Base-by-base conservation (phyloP, 1,139 yeast species). In the Suhomyces taliae region DNA sequence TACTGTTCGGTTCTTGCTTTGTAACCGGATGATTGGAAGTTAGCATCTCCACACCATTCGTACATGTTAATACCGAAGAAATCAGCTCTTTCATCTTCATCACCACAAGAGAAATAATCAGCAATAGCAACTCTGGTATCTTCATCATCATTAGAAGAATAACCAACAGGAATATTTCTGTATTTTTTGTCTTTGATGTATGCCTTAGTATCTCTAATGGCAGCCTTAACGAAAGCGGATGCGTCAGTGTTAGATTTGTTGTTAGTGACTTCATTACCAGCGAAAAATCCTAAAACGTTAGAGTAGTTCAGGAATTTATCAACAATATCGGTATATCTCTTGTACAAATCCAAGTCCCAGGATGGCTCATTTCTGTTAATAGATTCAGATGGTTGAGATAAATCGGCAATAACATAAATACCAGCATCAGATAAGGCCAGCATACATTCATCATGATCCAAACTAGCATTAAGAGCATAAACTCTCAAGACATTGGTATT, bases 41-140 rank as follows among this genome's bases (percentile, higher is more conserved):
- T 74, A 15, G 79, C 64, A 42, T 91, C 87, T 12, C 90, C 87
- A 68, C 97, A 90, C 97, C 97, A 85, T 65, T 87, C 90, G 67
- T 90, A 90, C 57, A 93, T 87, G 74, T 91, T 90, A 60, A 91
- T 80, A 45, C 97, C 97, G 61, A 88, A 89, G 70, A 90, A 90
- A 64, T 90, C 97, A 14, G 95, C 82, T 42, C 93, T 83, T 34
- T 50, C 59, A 43, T 82, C 87, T 32, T 75, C 74, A 35, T 72
- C 74, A 51, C 84, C 85, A 69, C 97, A 91, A 51, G 90, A 84
- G 58, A 91, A 78, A 66, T 89, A 91, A 59, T 85, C 86, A 66
- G 90, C 87, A 53, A 93, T 82, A 35, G 90, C 88, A 47, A 79
- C 70, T 65, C 97, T 81, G 55, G 86, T 79, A 29, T 77, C 78